These are phyloP conservation scores for Elsinoe australis DNA, from an alignment of 2,329 filamentous ascomycete genomes.

Conservation along the genomic window DNA sequence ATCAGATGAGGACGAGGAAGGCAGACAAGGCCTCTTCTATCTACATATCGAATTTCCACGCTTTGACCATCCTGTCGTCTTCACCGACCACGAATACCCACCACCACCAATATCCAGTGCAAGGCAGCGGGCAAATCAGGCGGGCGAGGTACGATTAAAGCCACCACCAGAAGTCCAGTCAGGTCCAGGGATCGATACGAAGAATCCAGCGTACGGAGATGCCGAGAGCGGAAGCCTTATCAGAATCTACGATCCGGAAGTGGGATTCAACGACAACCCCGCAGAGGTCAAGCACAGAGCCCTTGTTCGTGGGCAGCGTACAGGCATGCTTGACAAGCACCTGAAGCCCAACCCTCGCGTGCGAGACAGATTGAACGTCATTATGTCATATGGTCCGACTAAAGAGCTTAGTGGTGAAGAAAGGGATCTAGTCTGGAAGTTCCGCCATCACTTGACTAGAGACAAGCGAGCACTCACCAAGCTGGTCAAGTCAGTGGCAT, in stretches of 20 bases:
- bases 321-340: constrained; percentile 90
- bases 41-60: constrained; percentile 86
- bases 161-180: constrained; percentile 82
- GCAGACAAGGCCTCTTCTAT: constrained; percentile 64
- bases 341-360: constrained; percentile 94
- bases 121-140: constrained; percentile 44
- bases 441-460: constrained; percentile 84
- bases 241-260: constrained; percentile 86
- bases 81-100: constrained; percentile 87
- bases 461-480: constrained; percentile 87
- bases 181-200: constrained; percentile 71
- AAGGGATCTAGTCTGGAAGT: constrained; percentile 95
- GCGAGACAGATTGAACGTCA: constrained; percentile 81
- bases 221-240: constrained; percentile 57
- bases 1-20: constrained; percentile 35
- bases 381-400: constrained; percentile 88
- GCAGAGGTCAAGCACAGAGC: constrained; percentile 91
- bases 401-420: constrained; percentile 82
- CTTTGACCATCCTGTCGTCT: constrained; percentile 93
- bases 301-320: constrained; percentile 83
- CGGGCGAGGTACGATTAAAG: constrained; percentile 64
- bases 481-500: constrained; percentile 95
- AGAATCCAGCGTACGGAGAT: constrained; percentile 40
- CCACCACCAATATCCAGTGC: constrained; percentile 74
- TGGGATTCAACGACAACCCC: constrained; percentile 81